Evolutionary conservation across 805 yeast species (phyloP).

Genomic region (Candida patagonica): DNA sequence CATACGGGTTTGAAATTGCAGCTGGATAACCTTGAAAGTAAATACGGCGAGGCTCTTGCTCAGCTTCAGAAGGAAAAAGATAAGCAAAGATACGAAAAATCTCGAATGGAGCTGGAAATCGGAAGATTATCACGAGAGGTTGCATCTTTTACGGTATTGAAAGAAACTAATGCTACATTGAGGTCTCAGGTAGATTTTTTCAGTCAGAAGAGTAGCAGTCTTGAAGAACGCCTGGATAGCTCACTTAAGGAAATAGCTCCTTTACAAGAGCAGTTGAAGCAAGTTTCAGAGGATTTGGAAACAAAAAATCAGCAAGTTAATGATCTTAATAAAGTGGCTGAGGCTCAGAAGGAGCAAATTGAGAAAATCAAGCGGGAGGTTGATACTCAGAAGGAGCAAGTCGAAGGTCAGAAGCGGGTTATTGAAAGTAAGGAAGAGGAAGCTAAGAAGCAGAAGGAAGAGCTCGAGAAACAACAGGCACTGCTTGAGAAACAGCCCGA

Average conservation of each 20-base stretch:
- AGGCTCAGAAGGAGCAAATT: slow-evolving; percentile 48
- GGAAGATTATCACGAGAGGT: slow-evolving; percentile 42
- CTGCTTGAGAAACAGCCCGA: not conserved
- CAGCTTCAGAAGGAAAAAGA: slow-evolving; percentile 34
- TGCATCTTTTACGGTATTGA: slow-evolving; percentile 50
- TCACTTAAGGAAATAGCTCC: slow-evolving; percentile 35
- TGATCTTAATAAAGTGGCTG: slow-evolving; percentile 43
- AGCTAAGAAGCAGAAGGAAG: slow-evolving; percentile 21
- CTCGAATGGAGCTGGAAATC: slow-evolving; percentile 30
- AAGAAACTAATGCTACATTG: slow-evolving; percentile 60
- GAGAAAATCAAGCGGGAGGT: slow-evolving; percentile 38
- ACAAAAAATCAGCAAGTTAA: slow-evolving; percentile 43
- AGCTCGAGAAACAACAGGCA: slow-evolving; percentile 21
- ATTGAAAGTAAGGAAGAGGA: slow-evolving; percentile 13
- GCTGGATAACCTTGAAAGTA: slow-evolving; percentile 38
- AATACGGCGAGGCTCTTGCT: slow-evolving; percentile 42
- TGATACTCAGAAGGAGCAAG: slow-evolving; percentile 8
- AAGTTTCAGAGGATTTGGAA: slow-evolving; percentile 34
- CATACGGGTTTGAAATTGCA: slow-evolving; percentile 43
- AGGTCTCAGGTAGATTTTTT: slow-evolving; percentile 40
- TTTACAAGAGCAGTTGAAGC: slow-evolving; percentile 30
- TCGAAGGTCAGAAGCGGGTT: slow-evolving; percentile 4
- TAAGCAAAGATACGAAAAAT: slow-evolving; percentile 15
- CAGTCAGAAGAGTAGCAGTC: slow-evolving; percentile 26
- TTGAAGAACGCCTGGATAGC: slow-evolving; percentile 34